Evolutionary conservation across 768 basidiomycete genomes (phyloP), one percentile per base, ranked within the genome.

Genomic region (Calocybe gangraenosa): DNA sequence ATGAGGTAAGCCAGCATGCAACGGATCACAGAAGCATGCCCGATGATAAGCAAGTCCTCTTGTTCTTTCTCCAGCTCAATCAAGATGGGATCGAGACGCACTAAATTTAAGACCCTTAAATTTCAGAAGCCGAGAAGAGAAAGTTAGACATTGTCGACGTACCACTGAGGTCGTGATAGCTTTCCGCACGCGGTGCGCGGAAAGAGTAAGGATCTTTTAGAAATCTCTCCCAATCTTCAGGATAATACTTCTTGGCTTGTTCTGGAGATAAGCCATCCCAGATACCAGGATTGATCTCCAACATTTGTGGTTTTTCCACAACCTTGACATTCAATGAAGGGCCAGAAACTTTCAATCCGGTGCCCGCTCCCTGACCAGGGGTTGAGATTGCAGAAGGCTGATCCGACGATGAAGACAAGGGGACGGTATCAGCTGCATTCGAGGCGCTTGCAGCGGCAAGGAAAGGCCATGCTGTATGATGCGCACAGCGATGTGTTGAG

Each of bases 401-500:
- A 32, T 57, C 44, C 9, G 42, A 31, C 33, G 54, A 44, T 38
- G 46, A 36, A 21, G 35, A 35, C 25, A 42, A 18, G 36, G 46
- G 45, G 47, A 42, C 18, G 21, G 47, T 47, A n/a, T 48, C 43
- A 32, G 49, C 37, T 46, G 47, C 19, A 23, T 37, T 46, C 11
- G 39, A 40, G 11, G 40, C 46, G 50, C 57, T 66, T 18, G 67
- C 60, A 1, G 66, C 57, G 9, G 72, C 66, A 40, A 85, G 67
- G 64, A 98, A 97, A 1, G 96, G 96, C 89, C 93, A 95, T 1
- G 94, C 93, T 2, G 92, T 95, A 59, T 97, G 93, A 58, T 95
- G 85, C 3, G 95, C 89, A 40, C 96, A 75, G 39, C 93, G 75
- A 11, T 96, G 82, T 0, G 96, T 88, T 1, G 93, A 97, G 0